These are phyloP conservation scores for Vaccinium vitisidaea DNA, from an alignment of 148 eudicot species.

Conservation along the genomic window DNA sequence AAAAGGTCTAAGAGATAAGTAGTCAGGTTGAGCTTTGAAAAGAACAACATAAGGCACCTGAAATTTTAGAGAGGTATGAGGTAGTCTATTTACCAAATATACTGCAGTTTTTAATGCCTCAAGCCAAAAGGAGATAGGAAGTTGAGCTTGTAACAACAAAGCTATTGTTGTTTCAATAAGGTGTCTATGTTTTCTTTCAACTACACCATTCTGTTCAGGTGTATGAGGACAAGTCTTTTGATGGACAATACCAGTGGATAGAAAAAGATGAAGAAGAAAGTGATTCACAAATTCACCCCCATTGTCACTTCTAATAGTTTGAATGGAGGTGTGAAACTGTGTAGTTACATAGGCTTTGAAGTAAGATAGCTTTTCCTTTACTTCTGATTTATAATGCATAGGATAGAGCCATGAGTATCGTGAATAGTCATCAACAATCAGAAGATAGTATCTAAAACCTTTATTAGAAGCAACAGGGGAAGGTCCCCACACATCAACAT, in stretches of 20 bases:
- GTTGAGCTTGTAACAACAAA: neutral
- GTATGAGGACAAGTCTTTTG: neutral
- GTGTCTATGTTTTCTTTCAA: neutral
- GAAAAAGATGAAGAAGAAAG: neutral
- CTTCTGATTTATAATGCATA: neutral
- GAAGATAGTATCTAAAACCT: neutral
- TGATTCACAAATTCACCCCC: neutral
- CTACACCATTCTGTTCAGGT: neutral
- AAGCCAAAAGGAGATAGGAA: neutral
- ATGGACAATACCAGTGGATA: neutral
- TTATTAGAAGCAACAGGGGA: neutral
- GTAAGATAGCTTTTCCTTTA: too few relatives aligned
- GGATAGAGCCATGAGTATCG: neutral
- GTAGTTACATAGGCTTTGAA: neutral
- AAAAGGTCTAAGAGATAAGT: neutral
- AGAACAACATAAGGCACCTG: neutral
- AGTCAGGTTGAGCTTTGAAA: neutral
- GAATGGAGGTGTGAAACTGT: neutral
- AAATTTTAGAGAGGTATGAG: neutral
- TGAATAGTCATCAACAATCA: neutral
- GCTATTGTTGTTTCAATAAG: neutral
- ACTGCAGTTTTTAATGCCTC: neutral
- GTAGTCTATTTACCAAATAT: neutral
- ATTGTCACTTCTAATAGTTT: neutral
- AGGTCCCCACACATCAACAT: neutral